These are phyloP conservation scores for Hypoxylon sp. DNA, from an alignment of 2,329 filamentous ascomycete genomes.

Conservation along the genomic window DNA sequence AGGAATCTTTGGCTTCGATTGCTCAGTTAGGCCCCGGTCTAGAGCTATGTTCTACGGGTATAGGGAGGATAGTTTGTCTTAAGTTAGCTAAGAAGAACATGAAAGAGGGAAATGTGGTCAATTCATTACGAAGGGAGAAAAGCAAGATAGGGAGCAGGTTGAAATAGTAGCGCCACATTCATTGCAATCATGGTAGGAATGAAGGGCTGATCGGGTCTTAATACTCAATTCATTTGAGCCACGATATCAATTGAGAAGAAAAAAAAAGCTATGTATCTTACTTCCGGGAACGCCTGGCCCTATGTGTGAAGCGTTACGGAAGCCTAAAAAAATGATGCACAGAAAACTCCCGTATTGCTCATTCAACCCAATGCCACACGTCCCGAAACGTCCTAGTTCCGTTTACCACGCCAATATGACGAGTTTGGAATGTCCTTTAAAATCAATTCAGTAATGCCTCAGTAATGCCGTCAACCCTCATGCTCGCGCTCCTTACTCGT, in stretches of 20 bases:
- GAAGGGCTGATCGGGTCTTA: slow-evolving; percentile 28
- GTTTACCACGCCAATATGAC: slow-evolving; percentile 28
- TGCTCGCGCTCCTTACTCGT: slow-evolving; percentile 7
- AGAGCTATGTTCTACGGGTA: background rate
- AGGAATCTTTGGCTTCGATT: background rate
- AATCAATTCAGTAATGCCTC: slow-evolving; percentile 27
- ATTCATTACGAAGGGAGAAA: slow-evolving; percentile 30
- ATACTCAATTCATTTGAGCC: slow-evolving; percentile 24
- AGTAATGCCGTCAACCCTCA: slow-evolving; percentile 28
- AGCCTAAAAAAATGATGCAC: slow-evolving; percentile 45
- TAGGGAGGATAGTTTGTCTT: slow-evolving; percentile 10
- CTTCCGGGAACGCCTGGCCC: slow-evolving; percentile 49
- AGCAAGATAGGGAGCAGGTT: slow-evolving; percentile 3
- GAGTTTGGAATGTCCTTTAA: slow-evolving; percentile 28
- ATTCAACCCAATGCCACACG: slow-evolving; percentile 49
- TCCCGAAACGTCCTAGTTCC: slow-evolving; percentile 42
- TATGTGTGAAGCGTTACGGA: slow-evolving; percentile 48
- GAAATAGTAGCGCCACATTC: background rate
- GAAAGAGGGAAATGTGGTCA: slow-evolving; percentile 1
- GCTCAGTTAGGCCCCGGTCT: background rate
- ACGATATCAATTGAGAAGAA: slow-evolving; percentile 28
- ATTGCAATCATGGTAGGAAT: slow-evolving; percentile 23
- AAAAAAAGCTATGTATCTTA: slow-evolving; percentile 35
- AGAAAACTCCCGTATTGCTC: slow-evolving; percentile 48
- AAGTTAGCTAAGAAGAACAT: background rate